Evolutionary conservation across 306 rosid species (phyloP).

Genomic region (Ceratonia siliqua): DNA sequence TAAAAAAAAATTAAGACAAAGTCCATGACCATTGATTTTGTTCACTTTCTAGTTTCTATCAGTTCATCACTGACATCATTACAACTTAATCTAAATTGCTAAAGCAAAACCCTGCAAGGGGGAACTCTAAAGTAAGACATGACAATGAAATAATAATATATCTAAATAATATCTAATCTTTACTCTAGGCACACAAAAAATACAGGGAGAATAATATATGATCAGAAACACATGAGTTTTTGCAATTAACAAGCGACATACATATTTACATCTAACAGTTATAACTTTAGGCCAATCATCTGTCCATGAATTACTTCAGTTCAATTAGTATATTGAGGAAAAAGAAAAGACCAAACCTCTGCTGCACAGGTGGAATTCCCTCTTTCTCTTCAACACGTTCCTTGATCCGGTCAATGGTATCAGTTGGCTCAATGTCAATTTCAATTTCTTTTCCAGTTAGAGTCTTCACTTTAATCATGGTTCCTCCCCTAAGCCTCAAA

Average conservation of each 20-base stretch:
- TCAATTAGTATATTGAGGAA: not conserved
- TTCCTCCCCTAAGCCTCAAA: conserved; percentile 96
- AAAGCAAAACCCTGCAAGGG: conserved; percentile 7
- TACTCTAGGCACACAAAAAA: not conserved
- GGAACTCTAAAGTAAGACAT: not conserved
- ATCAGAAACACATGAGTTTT: not conserved
- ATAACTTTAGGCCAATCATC: not conserved
- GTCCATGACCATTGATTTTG: not conserved
- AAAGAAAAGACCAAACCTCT: conserved; percentile 55
- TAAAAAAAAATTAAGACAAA: not conserved
- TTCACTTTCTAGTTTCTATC: not conserved
- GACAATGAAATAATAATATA: conserved; percentile 25
- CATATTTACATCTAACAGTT: conserved; percentile 4
- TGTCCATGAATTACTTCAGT: not conserved
- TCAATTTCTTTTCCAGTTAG: conserved; percentile 98
- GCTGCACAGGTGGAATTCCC: conserved; percentile 99
- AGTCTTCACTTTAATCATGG: conserved; percentile 98
- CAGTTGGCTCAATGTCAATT: conserved; percentile 93
- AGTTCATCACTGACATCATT: not conserved
- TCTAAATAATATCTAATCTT: conserved; percentile 11
- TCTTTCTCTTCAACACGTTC: conserved; percentile 98
- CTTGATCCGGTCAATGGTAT: conserved; percentile 91
- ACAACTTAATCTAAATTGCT: conserved; percentile 7
- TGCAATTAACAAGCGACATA: conserved; percentile 12
- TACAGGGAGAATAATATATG: not conserved